Percentiles rank a stretch among this genome's conserved stretches.
Evolutionary conservation across 768 basidiomycete species (phyloP).

Genomic region (Serendipita sp.): DNA sequence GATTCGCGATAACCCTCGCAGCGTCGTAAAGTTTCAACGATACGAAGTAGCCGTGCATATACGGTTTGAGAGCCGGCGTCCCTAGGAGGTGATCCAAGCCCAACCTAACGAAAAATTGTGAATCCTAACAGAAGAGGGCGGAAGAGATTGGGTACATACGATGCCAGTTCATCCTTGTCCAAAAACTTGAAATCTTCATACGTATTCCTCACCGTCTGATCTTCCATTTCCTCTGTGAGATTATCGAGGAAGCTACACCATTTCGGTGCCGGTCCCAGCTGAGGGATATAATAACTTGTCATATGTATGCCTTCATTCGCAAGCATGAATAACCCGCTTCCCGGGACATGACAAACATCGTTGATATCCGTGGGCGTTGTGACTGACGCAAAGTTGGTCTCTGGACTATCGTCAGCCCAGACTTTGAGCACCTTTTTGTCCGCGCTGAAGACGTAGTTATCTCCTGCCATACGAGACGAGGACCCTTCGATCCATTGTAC

Average conservation of each 20-base stretch:
- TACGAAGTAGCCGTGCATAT: slow-evolving; percentile 99
- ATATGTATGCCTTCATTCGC: slow-evolving; percentile 97
- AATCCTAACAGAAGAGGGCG: neutral
- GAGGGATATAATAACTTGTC: slow-evolving; percentile 87
- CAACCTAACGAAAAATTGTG: slow-evolving; percentile 33
- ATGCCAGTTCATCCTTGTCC: slow-evolving; percentile 67
- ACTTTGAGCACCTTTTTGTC: slow-evolving; percentile 97
- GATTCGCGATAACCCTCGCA: slow-evolving; percentile 89
- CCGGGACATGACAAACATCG: slow-evolving; percentile 77
- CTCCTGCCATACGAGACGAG: slow-evolving; percentile 56
- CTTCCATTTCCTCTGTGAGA: slow-evolving; percentile 97
- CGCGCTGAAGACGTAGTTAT: slow-evolving; percentile 76
- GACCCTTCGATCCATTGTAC: slow-evolving; percentile 85
- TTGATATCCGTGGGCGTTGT: slow-evolving; percentile 83
- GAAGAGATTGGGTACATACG: slow-evolving; percentile 32
- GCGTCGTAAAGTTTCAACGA: slow-evolving; percentile 92
- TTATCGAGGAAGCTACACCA: slow-evolving; percentile 98
- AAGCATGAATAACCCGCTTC: slow-evolving; percentile 75
- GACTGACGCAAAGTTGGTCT: slow-evolving; percentile 78
- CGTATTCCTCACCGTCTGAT: slow-evolving; percentile 55
- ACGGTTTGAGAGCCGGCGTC: slow-evolving; percentile 89
- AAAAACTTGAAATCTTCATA: slow-evolving; percentile 99
- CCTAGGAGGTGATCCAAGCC: slow-evolving; percentile 92
- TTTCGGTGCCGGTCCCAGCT: slow-evolving; percentile 87
- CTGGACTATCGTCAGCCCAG: slow-evolving; percentile 80